Evolutionary conservation across 225 moss, liverwort and hornwort genomes (phyloP), one percentile per base, ranked within the genome.

Genomic region (Polytrichum commune): DNA sequence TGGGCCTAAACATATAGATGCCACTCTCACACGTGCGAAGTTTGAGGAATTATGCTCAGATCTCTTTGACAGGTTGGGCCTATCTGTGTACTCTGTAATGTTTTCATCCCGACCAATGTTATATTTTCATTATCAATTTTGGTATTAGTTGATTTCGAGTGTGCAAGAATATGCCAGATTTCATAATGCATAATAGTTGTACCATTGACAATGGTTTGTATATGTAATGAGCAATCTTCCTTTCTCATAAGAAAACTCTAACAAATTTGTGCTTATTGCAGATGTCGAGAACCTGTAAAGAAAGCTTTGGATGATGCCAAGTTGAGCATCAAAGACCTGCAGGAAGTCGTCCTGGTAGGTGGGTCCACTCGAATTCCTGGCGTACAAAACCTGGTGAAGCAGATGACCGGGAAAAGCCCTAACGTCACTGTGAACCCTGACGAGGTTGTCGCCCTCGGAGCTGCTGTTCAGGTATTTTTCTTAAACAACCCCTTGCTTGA

Each of bases 21-120:
- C 90, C 6, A 90, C 46, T 25, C 78, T 97, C 13, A 81, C 93
- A 32, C 86, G 96, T 53, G 89, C 92, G 8, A 93, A 92, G 66
- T 97, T 93, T 73, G 96, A 97, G 81, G 93, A 93, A 72, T 73
- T 97, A 8, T 96, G 93, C 78, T 96, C 96, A 13, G 96, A 96
- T 79, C 86, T 96, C 67, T 82, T 96, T 6, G 96, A 96, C 81
- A 91, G 91, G 96, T 96, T 18, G 23, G 38, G 22, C 63, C 67
- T 32, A 58, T 27, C 19, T 58, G 58, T 58, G 20, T 58, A 6
- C 9, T 20, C 24, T 7, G 6, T 23, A 58, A 20, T 58, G 58
- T 58, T 22, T 58, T 58, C 58, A 20, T 20, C 58, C 6, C 3
- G 20, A 20, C 22, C 7, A 58, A 46, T 46, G 46, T 16, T 13